A percentile compares a stretch with the other conserved stretches of the same genome.
Conservation (phyloP, 1,284 basidiomycete genomes). For the Coniferiporia sulphurascens region DNA sequence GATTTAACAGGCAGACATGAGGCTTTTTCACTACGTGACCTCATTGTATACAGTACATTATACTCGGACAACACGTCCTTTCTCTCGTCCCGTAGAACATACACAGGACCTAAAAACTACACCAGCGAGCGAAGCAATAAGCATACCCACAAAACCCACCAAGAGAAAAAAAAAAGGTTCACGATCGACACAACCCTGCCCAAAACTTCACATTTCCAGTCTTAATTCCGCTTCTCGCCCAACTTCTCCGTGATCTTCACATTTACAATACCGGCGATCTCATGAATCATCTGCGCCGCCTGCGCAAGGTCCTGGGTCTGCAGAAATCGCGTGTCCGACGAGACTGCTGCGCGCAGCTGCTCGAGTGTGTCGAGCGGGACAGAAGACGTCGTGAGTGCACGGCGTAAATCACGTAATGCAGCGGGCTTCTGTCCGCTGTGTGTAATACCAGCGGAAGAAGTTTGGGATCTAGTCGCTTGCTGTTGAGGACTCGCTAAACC, state of each 20-base stretch:
- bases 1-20: too few relatives aligned
- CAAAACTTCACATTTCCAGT: not conserved
- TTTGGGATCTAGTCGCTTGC: slow-evolving; percentile 4
- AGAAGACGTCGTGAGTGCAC: not conserved
- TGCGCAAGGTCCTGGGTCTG: slow-evolving; percentile 16
- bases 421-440: too few relatives aligned
- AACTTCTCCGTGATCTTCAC: slow-evolving; percentile 11
- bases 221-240: slow-evolving; percentile 3
- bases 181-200: too few relatives aligned
- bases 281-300: slow-evolving; percentile 8
- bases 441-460: not conserved
- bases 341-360: slow-evolving; percentile 1
- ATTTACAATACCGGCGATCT: slow-evolving; percentile 12
- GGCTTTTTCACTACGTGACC: too few relatives aligned
- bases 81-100: too few relatives aligned
- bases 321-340: not conserved
- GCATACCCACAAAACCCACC: not conserved
- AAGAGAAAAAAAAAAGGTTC: not conserved
- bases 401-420: not conserved
- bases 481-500: not conserved
- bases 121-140: not conserved
- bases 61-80: too few relatives aligned
- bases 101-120: too few relatives aligned
- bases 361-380: slow-evolving; percentile 10
- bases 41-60: too few relatives aligned